Evolutionary conservation across 2,329 filamentous ascomycete genomes (phyloP), one percentile per base, ranked within the genome.

Genomic region (Nothopassalora personata): DNA sequence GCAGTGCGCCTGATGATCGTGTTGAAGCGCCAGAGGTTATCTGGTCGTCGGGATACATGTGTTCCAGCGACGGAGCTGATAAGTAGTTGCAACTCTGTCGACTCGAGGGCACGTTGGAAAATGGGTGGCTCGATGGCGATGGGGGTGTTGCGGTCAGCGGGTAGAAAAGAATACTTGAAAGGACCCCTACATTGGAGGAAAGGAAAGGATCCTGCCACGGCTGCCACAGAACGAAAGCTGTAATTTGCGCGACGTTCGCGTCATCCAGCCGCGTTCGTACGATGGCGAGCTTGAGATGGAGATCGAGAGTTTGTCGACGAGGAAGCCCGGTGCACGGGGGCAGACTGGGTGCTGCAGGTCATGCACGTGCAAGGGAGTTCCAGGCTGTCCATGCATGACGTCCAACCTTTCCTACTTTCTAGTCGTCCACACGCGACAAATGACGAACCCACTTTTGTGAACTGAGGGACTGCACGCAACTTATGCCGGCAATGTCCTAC

Each of bases 401-500:
- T 57, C 54, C 58, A 57, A 56, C 46, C 60, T 56, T 64, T 58
- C 58, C 58, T 36, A 49, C 56, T 61, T 62, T 64, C 43, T 47
- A 54, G 57, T 59, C 34, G 53, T 48, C 60, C 56, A 60, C 60
- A 60, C 53, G 56, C 56, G 57, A 60, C 58, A 33, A 57, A 54
- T 62, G 60, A 62, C 60, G 57, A 60, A 43, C 55, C 30, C 47
- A 34, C 50, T 18, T 8, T 8, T 43, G 8, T 8, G 15, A 7
- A 33, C 27, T 1, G 13, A 33, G 33, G 48, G 33, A 7, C 7
- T 51, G 8, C n/a, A 51, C 9, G 10, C 31, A 33, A n/a, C 23
- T 34, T n/a, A 10, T 51, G 48, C 28, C 47, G 48, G 48, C 28
- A 33, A 18, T 31, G 4, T 31, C 9, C 33, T n/a, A 49, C 30